Base-by-base conservation (phyloP, 1,139 yeast genomes). In the Saccharomyces hybrid region DNA sequence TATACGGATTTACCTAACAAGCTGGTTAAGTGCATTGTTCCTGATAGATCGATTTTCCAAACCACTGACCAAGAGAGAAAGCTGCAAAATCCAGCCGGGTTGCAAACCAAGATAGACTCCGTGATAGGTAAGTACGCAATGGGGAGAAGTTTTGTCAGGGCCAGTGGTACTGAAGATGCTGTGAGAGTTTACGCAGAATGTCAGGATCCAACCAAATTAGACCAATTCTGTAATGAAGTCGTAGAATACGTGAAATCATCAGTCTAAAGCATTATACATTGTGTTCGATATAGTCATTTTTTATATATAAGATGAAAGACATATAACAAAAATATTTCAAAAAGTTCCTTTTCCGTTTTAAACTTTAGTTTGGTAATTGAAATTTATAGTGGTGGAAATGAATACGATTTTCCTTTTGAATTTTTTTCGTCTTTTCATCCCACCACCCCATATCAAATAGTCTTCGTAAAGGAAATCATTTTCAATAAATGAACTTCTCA, bases 111-210 rank as follows among this genome's bases (percentile, higher is more conserved):
- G 62, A 89, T 93, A 55, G 95, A 93, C 68, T 76, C 66, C 1
- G 68, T 80, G 52, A 93, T 91, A 12, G 67, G 74, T 21, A 73
- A 80, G 64, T 85, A 77, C 64, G 68, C 75, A 0, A 70, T 75
- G 31, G 98, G 95, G 1, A 79, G 99, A 67, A 84, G 96, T 2
- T 93, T 93, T 72, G 98, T 93, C 3, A 82, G 99, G 63, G 98
- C 99, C 8, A 87, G 96, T 59, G 99, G 99, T 16, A 93, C 99
- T 1, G 99, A 93, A 70, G 95, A 95, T 71, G 98, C 96, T 0
- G 98, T 93, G 2, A 81, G 99, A 65, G 88, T 93, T 8, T 93
- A 93, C 64, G 95, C 97, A 1, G 99, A 93, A 70, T 38, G 44
- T 38, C 8, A 38, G 44, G 44, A 38, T 12, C 5, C 24, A 4